Evolutionary conservation across 2,329 filamentous ascomycete species (phyloP).

Genomic region (Cladosporium sp.): DNA sequence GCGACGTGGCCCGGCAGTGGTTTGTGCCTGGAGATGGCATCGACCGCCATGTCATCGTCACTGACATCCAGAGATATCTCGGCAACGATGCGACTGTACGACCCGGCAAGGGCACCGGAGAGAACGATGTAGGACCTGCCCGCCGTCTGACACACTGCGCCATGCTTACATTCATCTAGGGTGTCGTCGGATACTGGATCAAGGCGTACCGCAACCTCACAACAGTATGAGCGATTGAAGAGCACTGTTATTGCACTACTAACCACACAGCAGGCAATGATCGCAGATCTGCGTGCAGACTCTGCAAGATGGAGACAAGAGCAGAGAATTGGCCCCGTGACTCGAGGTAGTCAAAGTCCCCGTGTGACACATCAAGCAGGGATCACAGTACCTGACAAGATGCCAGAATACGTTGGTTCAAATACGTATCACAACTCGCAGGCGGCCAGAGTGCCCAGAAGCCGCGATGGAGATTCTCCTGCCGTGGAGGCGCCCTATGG

Average conservation of each 20-base stretch:
- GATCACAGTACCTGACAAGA: conserved; percentile 35
- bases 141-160: not conserved
- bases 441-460: conserved; percentile 11
- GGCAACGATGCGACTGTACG: conserved; percentile 49
- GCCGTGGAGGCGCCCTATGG: conserved; percentile 10
- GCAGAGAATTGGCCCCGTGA: conserved; percentile 29
- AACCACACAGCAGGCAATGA: conserved; percentile 42
- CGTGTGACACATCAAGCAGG: conserved; percentile 37
- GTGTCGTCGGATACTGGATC: conserved; percentile 48
- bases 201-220: conserved; percentile 49
- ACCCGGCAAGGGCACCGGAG: conserved; percentile 42
- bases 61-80: conserved; percentile 50
- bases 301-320: conserved; percentile 44
- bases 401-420: conserved; percentile 11
- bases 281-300: conserved; percentile 46
- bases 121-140: conserved; percentile 38
- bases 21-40: conserved; percentile 49
- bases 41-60: conserved; percentile 48
- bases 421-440: conserved; percentile 12
- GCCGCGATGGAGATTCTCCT: conserved; percentile 10
- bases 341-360: conserved; percentile 45
- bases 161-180: conserved; percentile 28
- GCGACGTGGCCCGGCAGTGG: conserved; percentile 42
- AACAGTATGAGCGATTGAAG: conserved; percentile 34
- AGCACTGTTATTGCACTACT: conserved; percentile 2